phyloP scores from a whole-genome alignment of 768 basidiomycete genomes.

The Tylopilus felleus region DNA sequence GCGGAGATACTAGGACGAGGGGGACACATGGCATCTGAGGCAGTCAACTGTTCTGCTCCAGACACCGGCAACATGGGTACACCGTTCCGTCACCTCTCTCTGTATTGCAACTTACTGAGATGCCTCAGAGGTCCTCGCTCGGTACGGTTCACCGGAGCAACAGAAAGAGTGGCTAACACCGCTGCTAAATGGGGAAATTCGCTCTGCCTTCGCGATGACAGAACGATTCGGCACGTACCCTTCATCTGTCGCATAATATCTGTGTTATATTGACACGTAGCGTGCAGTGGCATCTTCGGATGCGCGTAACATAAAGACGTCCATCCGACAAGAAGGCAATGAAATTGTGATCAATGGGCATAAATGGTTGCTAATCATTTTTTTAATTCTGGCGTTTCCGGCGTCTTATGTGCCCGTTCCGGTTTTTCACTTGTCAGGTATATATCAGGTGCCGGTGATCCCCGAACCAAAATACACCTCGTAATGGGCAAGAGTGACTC shows the following conservation, averaged over 20 bases:
- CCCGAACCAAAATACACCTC: constrained; percentile 83
- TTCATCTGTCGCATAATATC: constrained; percentile 3
- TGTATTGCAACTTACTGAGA: background rate
- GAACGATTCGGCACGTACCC: constrained; percentile 69
- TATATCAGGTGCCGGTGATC: constrained; percentile 97
- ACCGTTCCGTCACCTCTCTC: background rate
- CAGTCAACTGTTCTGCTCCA: constrained; percentile 91
- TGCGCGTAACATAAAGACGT: constrained; percentile 91
- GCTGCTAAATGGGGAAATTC: constrained; percentile 87
- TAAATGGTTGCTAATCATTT: constrained; percentile 67
- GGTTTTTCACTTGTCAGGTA: constrained; percentile 52
- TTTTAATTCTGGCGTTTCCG: background rate
- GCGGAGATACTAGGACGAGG: constrained; percentile 91
- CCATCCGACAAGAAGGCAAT: constrained; percentile 77
- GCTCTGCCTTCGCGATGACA: constrained; percentile 96
- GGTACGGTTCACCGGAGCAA: constrained; percentile 89
- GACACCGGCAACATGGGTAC: constrained; percentile 98
- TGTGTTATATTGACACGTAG: constrained; percentile 2
- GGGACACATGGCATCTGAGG: constrained; percentile 79
- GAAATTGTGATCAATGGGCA: constrained; percentile 94
- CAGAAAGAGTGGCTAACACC: constrained; percentile 88
- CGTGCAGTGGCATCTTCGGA: constrained; percentile 80
- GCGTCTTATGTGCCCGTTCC: constrained; percentile 15
- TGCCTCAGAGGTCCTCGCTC: constrained; percentile 85
- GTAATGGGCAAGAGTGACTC: constrained; percentile 96